Conservation (phyloP, 2,329 filamentous ascomycete genomes). For the Xylaria sp. region DNA sequence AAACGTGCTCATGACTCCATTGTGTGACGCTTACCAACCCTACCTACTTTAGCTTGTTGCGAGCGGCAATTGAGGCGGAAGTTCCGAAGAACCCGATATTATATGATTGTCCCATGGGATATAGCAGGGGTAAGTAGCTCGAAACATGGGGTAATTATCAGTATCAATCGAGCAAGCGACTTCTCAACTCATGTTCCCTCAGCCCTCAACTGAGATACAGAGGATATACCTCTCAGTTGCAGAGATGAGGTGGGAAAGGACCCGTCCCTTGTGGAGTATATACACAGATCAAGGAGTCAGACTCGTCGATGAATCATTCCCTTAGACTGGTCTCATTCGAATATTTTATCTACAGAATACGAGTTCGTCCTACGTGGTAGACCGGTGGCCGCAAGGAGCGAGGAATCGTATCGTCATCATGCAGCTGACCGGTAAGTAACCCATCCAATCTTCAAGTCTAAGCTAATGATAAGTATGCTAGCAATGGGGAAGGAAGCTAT, state of each 20-base stretch:
- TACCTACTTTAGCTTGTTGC: not conserved
- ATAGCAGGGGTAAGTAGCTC: conserved; percentile 6
- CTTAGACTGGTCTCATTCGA: not conserved
- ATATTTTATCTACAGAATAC: not conserved
- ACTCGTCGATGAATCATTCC: not conserved
- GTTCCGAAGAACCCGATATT: conserved; percentile 15
- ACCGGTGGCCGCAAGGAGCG: conserved; percentile 13
- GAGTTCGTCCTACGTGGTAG: not conserved
- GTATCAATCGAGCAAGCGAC: conserved; percentile 4
- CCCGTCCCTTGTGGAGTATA: not conserved
- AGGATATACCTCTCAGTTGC: not conserved
- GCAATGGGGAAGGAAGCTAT: conserved; percentile 8
- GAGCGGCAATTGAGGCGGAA: conserved; percentile 14
- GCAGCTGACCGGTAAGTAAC: not conserved
- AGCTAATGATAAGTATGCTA: not conserved
- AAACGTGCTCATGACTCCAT: not conserved
- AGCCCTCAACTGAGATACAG: not conserved
- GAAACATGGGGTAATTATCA: not conserved
- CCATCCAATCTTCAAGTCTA: not conserved
- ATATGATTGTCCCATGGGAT: conserved; percentile 22
- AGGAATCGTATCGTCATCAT: conserved; percentile 1
- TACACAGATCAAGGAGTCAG: not conserved
- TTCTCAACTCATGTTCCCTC: not conserved
- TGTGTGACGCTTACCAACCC: conserved; percentile 4
- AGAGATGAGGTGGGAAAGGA: not conserved